A percentile compares a stretch with the other conserved stretches of the same genome.
Conservation (phyloP, 345 rosid genomes). For the Linum tenue region DNA sequence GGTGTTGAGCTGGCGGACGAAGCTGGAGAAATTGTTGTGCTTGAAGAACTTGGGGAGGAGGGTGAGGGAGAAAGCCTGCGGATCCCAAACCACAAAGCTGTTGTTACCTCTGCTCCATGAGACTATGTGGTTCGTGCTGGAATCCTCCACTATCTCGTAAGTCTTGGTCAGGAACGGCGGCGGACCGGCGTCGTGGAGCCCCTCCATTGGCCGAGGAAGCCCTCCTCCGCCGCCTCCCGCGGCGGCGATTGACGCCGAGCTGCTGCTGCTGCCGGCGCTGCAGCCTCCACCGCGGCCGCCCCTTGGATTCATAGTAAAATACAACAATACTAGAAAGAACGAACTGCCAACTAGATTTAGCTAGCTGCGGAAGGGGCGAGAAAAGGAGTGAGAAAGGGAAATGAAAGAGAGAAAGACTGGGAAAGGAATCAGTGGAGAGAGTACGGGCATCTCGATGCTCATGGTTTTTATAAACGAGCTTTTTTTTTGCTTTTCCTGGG, state of each 20-base stretch:
- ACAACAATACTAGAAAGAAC: too few species aligned
- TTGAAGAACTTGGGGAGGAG: conserved; percentile 29
- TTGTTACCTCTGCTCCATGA: conserved; percentile 64
- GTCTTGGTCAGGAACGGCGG: conserved; percentile 73
- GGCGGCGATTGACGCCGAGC: background rate
- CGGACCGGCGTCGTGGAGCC: conserved; percentile 52
- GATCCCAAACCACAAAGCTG: conserved; percentile 71
- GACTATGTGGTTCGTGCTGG: conserved; percentile 44
- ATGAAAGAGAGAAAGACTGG: too few species aligned
- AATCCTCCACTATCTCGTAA: conserved; percentile 56
- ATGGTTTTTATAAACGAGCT: too few species aligned
- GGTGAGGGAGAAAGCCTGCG: conserved; percentile 24
- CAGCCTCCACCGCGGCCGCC: background rate
- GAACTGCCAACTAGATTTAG: too few species aligned
- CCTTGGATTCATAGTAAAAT: background rate
- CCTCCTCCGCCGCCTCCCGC: background rate
- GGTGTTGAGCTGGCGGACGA: conserved; percentile 31
- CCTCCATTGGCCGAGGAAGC: conserved; percentile 45
- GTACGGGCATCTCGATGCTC: too few species aligned
- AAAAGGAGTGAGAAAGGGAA: too few species aligned
- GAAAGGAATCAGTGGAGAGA: too few species aligned
- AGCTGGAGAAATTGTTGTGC: conserved; percentile 31
- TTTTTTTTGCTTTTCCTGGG: too few species aligned
- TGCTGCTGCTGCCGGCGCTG: background rate
- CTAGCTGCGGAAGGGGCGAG: too few species aligned